These are phyloP conservation scores for Gnaphalium uliginosum DNA, from an alignment of 129 eudicot species.

Conservation along the genomic window DNA sequence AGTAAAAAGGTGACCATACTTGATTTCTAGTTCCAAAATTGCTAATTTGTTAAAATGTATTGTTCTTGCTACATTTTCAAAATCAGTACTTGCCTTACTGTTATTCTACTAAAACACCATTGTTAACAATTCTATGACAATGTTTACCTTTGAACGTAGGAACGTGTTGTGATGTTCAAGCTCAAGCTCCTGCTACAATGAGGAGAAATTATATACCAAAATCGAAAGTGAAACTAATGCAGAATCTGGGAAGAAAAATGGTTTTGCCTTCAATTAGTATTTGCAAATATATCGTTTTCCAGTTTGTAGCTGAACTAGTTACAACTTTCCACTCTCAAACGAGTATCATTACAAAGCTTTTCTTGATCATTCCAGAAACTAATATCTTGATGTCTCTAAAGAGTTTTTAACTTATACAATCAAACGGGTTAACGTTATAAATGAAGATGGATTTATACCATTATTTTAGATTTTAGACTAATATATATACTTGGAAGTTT, in stretches of 20 bases:
- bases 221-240: not conserved
- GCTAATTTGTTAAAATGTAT: not conserved
- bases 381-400: no score
- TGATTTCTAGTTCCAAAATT: no score
- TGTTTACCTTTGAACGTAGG: slow-evolving; percentile 62
- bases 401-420: no score
- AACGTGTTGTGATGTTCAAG: slow-evolving; percentile 59
- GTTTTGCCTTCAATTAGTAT: not conserved
- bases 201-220: not conserved
- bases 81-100: not conserved
- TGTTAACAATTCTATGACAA: not conserved
- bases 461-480: no score
- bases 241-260: not conserved
- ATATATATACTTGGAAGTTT: not conserved
- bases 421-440: no score
- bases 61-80: not conserved
- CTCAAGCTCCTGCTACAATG: slow-evolving; percentile 44
- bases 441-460: no score
- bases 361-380: no score
- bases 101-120: not conserved
- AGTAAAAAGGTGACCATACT: not conserved
- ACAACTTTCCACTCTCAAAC: no score
- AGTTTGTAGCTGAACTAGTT: no score
- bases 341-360: no score
- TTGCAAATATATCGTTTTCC: not conserved